Evolutionary conservation across 331 rosid species (phyloP).

Genomic region (Pyracantha coccinea): DNA sequence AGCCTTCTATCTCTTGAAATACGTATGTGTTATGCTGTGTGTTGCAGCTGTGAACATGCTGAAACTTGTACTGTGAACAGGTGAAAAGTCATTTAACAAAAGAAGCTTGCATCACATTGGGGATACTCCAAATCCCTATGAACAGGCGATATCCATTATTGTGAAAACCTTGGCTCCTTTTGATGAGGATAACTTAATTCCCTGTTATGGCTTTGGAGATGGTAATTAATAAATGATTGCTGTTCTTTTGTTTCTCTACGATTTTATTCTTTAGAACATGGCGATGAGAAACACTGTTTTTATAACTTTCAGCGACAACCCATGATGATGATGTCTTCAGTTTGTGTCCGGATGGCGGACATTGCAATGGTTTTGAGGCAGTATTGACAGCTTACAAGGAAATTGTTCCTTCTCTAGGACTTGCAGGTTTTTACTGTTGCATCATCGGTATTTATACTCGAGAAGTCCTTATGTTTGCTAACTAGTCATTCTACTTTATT

Average conservation of each 20-base stretch:
- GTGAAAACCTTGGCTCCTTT: slow-evolving; percentile 63
- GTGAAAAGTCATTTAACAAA: slow-evolving; percentile 42
- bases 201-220: slow-evolving; percentile 91
- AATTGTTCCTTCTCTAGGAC: slow-evolving; percentile 61
- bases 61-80: slow-evolving; percentile 29
- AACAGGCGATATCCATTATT: slow-evolving; percentile 68
- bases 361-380: slow-evolving; percentile 83
- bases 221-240: slow-evolving; percentile 28
- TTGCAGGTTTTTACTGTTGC: slow-evolving; percentile 54
- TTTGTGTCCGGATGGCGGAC: slow-evolving; percentile 46
- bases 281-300: not conserved
- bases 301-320: slow-evolving; percentile 50
- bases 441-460: not conserved
- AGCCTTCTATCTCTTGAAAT: not conserved
- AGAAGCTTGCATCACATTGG: slow-evolving; percentile 71
- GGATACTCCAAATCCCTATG: slow-evolving; percentile 48
- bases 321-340: slow-evolving; percentile 78
- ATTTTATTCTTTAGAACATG: not conserved
- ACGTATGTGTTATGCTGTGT: not conserved
- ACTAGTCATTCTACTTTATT: not conserved
- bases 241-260: not conserved
- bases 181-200: slow-evolving; percentile 83
- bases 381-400: slow-evolving; percentile 59
- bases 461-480: slow-evolving; percentile 2
- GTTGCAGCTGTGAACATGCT: slow-evolving; percentile 15